Evolutionary conservation across 306 rosid species (phyloP).

Genomic region (Prunus dulcis): DNA sequence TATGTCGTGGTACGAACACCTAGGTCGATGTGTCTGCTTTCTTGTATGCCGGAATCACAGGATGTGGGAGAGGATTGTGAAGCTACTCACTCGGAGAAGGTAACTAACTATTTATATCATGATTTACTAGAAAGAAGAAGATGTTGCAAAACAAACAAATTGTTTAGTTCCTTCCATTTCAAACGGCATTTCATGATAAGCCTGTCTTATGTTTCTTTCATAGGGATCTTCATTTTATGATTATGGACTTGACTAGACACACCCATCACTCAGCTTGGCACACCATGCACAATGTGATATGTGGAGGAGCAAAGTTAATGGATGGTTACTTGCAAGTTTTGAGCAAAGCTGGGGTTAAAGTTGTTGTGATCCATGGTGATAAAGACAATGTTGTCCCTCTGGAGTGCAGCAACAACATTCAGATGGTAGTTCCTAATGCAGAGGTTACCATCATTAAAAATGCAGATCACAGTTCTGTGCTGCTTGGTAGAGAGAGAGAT

Average conservation of each 20-base stretch:
- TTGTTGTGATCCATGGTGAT: conserved; percentile 63
- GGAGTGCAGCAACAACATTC: conserved; percentile 49
- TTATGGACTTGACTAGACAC: conserved; percentile 58
- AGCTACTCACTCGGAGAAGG: conserved; percentile 52
- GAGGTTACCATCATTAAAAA: conserved; percentile 45
- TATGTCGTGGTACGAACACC: conserved; percentile 89
- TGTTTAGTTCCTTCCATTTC: neutral
- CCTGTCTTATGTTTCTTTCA: neutral
- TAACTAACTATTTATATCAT: conserved; percentile 3
- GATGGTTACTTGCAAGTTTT: conserved; percentile 46
- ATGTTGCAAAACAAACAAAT: neutral
- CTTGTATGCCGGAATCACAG: conserved; percentile 72
- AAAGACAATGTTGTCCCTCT: conserved; percentile 50
- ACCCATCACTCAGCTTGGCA: conserved; percentile 94
- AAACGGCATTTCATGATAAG: neutral
- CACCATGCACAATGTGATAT: conserved; percentile 82
- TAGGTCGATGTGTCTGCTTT: conserved; percentile 71
- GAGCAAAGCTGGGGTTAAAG: conserved; percentile 41
- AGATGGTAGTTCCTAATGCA: conserved; percentile 48
- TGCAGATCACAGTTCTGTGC: conserved; percentile 51
- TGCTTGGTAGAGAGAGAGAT: conserved; percentile 60
- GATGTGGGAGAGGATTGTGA: conserved; percentile 57
- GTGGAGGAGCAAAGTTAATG: conserved; percentile 61
- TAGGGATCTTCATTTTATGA: conserved; percentile 53
- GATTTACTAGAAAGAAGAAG: neutral